phyloP scores from a whole-genome alignment of 768 basidiomycete genomes.

The Sarcodon sp. region DNA sequence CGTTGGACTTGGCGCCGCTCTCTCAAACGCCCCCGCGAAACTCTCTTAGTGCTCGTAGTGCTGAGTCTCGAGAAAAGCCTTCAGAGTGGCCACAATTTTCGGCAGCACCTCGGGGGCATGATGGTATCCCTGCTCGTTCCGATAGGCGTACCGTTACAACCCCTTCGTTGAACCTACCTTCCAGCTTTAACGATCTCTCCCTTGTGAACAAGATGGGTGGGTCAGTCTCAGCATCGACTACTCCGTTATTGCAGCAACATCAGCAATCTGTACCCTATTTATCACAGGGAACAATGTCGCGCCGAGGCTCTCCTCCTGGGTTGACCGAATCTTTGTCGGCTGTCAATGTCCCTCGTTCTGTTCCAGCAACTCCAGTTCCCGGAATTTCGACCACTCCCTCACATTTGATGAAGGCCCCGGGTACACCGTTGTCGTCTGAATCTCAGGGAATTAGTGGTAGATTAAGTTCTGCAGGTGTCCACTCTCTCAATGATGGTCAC shows the following conservation, averaged over 20 bases:
- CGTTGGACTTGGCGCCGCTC: slow-evolving; percentile 84
- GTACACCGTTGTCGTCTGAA: slow-evolving; percentile 55
- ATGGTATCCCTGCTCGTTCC: slow-evolving; percentile 35
- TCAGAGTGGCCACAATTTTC: slow-evolving; percentile 95
- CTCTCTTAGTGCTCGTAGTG: slow-evolving; percentile 37
- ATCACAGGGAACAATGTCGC: slow-evolving; percentile 35
- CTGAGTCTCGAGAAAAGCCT: slow-evolving; percentile 54
- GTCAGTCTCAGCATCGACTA: slow-evolving; percentile 44
- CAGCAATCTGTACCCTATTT: slow-evolving; percentile 33
- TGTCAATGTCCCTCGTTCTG: slow-evolving; percentile 58
- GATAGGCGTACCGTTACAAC: slow-evolving; percentile 69
- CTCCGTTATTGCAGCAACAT: slow-evolving; percentile 53
- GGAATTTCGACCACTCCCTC: slow-evolving; percentile 33
- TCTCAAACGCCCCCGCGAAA: slow-evolving; percentile 68
- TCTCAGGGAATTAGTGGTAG: slow-evolving; percentile 50
- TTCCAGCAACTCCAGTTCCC: slow-evolving; percentile 67
- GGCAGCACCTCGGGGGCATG: slow-evolving; percentile 46
- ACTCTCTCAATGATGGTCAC: slow-evolving; percentile 45
- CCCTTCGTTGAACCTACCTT: slow-evolving; percentile 53
- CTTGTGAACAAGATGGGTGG: slow-evolving; percentile 25
- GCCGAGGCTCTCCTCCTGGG: slow-evolving; percentile 64
- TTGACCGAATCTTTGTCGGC: slow-evolving; percentile 45
- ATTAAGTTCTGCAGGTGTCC: slow-evolving; percentile 32
- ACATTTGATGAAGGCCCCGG: slow-evolving; percentile 53
- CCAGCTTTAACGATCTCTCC: slow-evolving; percentile 36